These are phyloP conservation scores for Jamesozyma spencerorum DNA, from an alignment of 805 yeast genomes.

Conservation along the genomic window DNA sequence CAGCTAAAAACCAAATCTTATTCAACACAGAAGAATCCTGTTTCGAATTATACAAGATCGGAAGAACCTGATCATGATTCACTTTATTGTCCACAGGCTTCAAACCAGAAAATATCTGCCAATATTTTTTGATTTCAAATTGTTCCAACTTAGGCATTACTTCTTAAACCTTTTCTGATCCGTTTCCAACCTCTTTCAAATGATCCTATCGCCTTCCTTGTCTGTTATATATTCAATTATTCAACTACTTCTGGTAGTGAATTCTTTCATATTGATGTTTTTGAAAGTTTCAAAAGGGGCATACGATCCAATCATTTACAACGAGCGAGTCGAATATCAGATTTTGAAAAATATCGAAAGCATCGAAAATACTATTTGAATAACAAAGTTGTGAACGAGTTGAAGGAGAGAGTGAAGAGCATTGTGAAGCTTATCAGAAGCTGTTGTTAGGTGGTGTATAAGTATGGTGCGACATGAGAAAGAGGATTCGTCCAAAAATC, in stretches of 20 bases:
- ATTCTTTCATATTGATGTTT: too few relatives aligned
- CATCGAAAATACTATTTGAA: too few relatives aligned
- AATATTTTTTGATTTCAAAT: constrained; percentile 93
- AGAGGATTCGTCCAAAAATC: neutral
- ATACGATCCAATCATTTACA: neutral
- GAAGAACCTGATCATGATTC: constrained; percentile 74
- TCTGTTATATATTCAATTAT: too few relatives aligned
- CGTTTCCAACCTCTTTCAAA: too few relatives aligned
- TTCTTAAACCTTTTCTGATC: neutral
- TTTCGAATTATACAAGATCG: constrained; percentile 83
- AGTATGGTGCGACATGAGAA: constrained; percentile 4
- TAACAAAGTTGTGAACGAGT: too few relatives aligned
- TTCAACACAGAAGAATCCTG: constrained; percentile 69
- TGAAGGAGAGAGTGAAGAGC: too few relatives aligned
- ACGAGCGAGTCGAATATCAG: neutral
- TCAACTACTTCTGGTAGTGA: too few relatives aligned
- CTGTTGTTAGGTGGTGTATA: too few relatives aligned
- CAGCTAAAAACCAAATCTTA: constrained; percentile 84
- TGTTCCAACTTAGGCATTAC: constrained; percentile 69
- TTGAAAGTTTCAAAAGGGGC: too few relatives aligned
- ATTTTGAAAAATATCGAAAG: neutral
- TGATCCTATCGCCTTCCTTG: too few relatives aligned
- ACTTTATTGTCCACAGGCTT: constrained; percentile 72
- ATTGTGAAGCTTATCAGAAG: too few relatives aligned
- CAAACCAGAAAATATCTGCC: constrained; percentile 93